Conservation (phyloP, 257 asterid species). For the Plectranthus barbatus region DNA sequence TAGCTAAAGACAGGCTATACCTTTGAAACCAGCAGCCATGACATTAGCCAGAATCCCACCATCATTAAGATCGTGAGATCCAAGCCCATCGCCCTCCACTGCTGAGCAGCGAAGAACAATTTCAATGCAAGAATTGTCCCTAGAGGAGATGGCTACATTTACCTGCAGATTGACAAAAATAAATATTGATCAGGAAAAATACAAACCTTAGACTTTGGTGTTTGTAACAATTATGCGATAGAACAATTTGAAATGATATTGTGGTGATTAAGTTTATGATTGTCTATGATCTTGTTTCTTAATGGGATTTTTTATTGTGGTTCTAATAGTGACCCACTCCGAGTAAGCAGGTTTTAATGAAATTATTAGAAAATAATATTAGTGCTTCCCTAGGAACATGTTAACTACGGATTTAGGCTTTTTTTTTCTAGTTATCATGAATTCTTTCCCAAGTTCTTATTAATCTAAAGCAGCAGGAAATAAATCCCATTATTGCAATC, state of each 20-base stretch:
- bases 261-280: neutral
- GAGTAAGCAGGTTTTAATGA: neutral
- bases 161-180: conserved; percentile 39
- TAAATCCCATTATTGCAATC: neutral
- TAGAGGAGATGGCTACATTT: conserved; percentile 49
- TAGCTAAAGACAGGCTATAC: conserved; percentile 25
- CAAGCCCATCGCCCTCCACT: conserved; percentile 85
- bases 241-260: neutral
- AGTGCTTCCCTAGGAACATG: neutral
- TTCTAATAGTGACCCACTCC: neutral
- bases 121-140: conserved; percentile 63
- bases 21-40: conserved; percentile 93
- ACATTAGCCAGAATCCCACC: conserved; percentile 82
- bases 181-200: neutral
- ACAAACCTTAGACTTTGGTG: neutral
- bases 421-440: neutral
- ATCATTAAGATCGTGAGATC: conserved; percentile 64
- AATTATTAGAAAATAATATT: neutral
- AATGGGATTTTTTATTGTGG: neutral
- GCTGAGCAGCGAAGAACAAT: conserved; percentile 85
- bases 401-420: too few species aligned
- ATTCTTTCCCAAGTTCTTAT: neutral
- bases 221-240: neutral
- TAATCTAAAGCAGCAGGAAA: neutral
- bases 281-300: neutral